These are phyloP conservation scores for Casuarina cunninghamiana DNA, from an alignment of 306 rosid genomes.

Conservation along the genomic window DNA sequence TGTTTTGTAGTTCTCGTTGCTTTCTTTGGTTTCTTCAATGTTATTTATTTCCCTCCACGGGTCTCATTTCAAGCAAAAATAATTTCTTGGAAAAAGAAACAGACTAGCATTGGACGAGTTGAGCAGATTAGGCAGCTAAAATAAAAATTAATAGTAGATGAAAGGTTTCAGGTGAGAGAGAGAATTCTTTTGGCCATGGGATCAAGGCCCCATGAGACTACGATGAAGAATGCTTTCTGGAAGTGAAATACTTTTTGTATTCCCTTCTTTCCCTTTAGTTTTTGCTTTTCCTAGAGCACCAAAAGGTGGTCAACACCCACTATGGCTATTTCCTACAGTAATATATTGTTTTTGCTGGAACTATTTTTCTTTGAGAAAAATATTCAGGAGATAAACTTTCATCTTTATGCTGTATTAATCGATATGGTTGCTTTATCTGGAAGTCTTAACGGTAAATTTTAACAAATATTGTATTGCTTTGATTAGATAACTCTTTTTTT, in stretches of 20 bases:
- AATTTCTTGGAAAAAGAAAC: background rate
- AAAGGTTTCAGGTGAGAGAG: too few relatives aligned
- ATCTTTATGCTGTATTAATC: background rate
- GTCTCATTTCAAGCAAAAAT: background rate
- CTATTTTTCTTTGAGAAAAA: background rate
- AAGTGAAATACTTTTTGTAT: too few relatives aligned
- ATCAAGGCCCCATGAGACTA: too few relatives aligned
- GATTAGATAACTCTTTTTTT: background rate
- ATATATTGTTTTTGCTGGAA: too few relatives aligned
- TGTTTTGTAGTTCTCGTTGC: background rate
- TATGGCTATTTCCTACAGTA: too few relatives aligned
- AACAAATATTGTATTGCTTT: background rate
- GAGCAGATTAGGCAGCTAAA: background rate
- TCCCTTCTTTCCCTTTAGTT: too few relatives aligned
- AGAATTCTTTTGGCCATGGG: too few relatives aligned
- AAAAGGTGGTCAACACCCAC: too few relatives aligned
- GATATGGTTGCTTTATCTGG: background rate
- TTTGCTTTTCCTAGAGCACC: too few relatives aligned
- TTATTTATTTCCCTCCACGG: slow-evolving; percentile 1
- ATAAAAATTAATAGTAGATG: too few relatives aligned
- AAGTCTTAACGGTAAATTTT: background rate
- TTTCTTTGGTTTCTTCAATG: slow-evolving; percentile 19
- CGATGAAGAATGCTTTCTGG: too few relatives aligned
- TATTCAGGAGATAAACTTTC: background rate
- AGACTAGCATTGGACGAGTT: background rate